phyloP scores from a whole-genome alignment of 208 protist species.

The Acanthamoeba royreba region DNA sequence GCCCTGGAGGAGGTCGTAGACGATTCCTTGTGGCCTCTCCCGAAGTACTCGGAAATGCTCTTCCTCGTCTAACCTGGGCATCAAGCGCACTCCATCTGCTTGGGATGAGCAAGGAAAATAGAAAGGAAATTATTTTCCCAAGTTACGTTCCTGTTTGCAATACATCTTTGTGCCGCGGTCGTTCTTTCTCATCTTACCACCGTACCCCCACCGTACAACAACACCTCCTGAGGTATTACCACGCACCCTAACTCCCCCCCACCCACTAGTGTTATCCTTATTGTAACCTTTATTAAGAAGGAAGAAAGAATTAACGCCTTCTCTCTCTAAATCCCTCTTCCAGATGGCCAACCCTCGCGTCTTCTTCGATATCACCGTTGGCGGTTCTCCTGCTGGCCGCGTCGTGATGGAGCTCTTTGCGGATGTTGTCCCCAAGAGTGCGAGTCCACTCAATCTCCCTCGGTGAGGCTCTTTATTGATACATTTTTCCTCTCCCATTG shows the following conservation, averaged over 20 bases:
- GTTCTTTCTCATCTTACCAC: too few relatives aligned
- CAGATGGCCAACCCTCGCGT: constrained; percentile 47
- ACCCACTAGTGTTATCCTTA: too few relatives aligned
- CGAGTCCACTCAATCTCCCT: neutral
- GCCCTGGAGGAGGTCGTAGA: constrained; percentile 62
- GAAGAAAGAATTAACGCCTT: too few relatives aligned
- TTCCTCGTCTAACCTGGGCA: constrained; percentile 44
- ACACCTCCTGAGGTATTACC: too few relatives aligned
- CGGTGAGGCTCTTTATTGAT: neutral
- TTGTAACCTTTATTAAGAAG: too few relatives aligned
- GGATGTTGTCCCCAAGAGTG: constrained; percentile 72
- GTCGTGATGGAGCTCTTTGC: constrained; percentile 90
- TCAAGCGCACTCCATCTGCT: neutral
- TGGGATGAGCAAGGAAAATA: neutral
- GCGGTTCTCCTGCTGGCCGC: constrained; percentile 80
- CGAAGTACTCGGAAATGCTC: constrained; percentile 64
- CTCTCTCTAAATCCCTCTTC: neutral
- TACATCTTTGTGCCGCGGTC: too few relatives aligned
- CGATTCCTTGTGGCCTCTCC: constrained; percentile 55
- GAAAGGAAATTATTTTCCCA: too few relatives aligned
- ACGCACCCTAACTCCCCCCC: too few relatives aligned
- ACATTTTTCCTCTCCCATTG: too few relatives aligned
- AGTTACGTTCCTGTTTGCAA: too few relatives aligned
- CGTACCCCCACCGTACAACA: too few relatives aligned
- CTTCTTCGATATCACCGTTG: constrained; percentile 92